Percentiles rank a stretch among this genome's conserved stretches.
These are phyloP conservation scores for Chenopodium berlandieri DNA, from an alignment of 148 eudicot genomes.

Conservation along the genomic window DNA sequence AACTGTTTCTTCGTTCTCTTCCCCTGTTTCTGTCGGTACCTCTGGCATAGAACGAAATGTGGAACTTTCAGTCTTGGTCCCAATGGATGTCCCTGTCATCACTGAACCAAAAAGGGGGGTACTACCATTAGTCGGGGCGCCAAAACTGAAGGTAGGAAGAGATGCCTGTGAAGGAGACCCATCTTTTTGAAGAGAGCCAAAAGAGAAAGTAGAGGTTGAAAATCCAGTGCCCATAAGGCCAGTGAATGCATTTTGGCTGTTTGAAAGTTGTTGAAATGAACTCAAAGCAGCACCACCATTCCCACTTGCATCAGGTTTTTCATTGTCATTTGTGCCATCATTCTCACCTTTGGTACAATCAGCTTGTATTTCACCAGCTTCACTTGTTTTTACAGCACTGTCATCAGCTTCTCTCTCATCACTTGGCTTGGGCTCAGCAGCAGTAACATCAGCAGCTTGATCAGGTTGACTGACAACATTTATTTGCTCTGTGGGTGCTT, in stretches of 20 bases:
- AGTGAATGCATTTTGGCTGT: slow-evolving; percentile 86
- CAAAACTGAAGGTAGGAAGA: slow-evolving; percentile 51
- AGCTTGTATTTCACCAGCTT: slow-evolving; percentile 21
- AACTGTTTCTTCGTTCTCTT: slow-evolving; percentile 78
- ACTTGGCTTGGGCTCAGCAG: slow-evolving; percentile 28
- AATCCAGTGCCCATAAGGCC: slow-evolving; percentile 87
- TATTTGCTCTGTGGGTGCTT: slow-evolving; percentile 30
- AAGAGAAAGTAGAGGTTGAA: slow-evolving; percentile 72
- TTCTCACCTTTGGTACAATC: slow-evolving; percentile 23
- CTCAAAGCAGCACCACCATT: slow-evolving; percentile 45
- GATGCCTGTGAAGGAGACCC: slow-evolving; percentile 46
- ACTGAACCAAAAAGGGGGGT: slow-evolving; percentile 55
- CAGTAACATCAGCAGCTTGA: slow-evolving; percentile 24
- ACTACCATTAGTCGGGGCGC: slow-evolving; percentile 46
- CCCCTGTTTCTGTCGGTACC: slow-evolving; percentile 85
- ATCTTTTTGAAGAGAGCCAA: slow-evolving; percentile 58
- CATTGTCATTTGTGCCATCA: slow-evolving; percentile 36
- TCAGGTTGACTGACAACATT: slow-evolving; percentile 19
- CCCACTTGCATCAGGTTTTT: slow-evolving; percentile 31
- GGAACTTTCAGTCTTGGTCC: slow-evolving; percentile 47
- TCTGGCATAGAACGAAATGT: slow-evolving; percentile 55
- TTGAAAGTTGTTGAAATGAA: slow-evolving; percentile 88
- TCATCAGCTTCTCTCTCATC: slow-evolving; percentile 31
- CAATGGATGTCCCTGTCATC: slow-evolving; percentile 42
- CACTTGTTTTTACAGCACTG: slow-evolving; percentile 10